Conservation (phyloP, 768 basidiomycete species). For the Boletellus ananiceps region DNA sequence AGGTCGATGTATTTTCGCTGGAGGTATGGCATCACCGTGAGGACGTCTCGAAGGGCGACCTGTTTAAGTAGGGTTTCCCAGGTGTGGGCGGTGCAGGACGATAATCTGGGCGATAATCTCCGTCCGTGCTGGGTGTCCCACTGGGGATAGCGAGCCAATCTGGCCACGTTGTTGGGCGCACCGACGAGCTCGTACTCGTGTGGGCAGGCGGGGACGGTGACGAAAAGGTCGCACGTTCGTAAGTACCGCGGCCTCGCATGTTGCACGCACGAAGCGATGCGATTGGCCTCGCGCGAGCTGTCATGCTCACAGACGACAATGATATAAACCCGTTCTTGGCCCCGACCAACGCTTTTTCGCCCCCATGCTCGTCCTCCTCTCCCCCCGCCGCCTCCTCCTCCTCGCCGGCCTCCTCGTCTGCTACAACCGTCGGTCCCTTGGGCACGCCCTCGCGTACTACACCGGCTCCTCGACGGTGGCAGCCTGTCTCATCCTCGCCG, state of each 20-base stretch:
- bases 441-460: slow-evolving; percentile 19
- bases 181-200: too few species aligned
- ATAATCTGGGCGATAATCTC: not conserved
- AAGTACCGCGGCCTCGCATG: too few species aligned
- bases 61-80: not conserved
- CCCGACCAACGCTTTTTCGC: not conserved
- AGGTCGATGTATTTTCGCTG: slow-evolving; percentile 36
- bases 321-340: not conserved
- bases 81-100: not conserved
- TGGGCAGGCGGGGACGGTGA: too few species aligned
- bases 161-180: too few species aligned
- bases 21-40: slow-evolving; percentile 7
- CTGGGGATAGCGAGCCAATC: not conserved
- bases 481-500: slow-evolving; percentile 25
- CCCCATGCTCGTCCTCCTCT: slow-evolving; percentile 5
- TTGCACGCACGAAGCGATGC: not conserved
- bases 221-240: too few species aligned
- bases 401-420: slow-evolving; percentile 14
- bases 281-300: not conserved
- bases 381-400: slow-evolving; percentile 19
- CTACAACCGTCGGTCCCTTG: slow-evolving; percentile 23
- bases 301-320: not conserved
- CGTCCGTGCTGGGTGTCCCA: too few species aligned
- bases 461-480: slow-evolving; percentile 29
- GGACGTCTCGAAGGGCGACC: not conserved